These are phyloP conservation scores for Pseudogymnoascus sp. DNA, from an alignment of 2,329 filamentous ascomycete species.

Conservation along the genomic window DNA sequence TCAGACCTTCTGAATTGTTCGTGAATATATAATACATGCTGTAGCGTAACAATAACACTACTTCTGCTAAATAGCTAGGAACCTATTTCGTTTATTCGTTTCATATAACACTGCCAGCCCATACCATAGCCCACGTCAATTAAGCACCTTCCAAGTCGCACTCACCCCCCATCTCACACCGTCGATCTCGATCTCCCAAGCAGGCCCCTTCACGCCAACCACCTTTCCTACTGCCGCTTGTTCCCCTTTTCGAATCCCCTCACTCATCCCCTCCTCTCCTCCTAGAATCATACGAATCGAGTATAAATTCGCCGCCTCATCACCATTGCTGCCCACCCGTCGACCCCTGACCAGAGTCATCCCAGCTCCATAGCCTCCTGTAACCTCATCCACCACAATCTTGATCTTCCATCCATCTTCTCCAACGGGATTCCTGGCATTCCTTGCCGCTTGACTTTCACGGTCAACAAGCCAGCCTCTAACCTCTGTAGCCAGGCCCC, in stretches of 20 bases:
- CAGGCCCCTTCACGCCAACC: slow-evolving; percentile 26
- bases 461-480: slow-evolving; percentile 43
- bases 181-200: slow-evolving; percentile 27
- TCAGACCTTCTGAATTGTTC: neutral
- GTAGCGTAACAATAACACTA: neutral
- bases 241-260: slow-evolving; percentile 21
- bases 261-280: slow-evolving; percentile 20
- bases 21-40: neutral
- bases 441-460: slow-evolving; percentile 14
- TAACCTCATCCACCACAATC: slow-evolving; percentile 24
- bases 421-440: slow-evolving; percentile 15
- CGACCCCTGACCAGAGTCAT: slow-evolving; percentile 25
- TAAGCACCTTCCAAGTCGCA: slow-evolving; percentile 27
- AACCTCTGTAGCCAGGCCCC: slow-evolving; percentile 40
- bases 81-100: neutral
- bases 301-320: slow-evolving; percentile 8
- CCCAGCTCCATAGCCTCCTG: slow-evolving; percentile 17
- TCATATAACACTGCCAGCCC: neutral
- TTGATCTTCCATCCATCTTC: slow-evolving; percentile 23
- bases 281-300: slow-evolving; percentile 24
- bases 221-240: slow-evolving; percentile 20
- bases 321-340: slow-evolving; percentile 17
- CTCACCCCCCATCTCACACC: slow-evolving; percentile 28
- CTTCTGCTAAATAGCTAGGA: neutral
- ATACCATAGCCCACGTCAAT: neutral